These are phyloP conservation scores for Chamaecyparis obtusa DNA, from an alignment of 75 land plant genomes.

Conservation along the genomic window DNA sequence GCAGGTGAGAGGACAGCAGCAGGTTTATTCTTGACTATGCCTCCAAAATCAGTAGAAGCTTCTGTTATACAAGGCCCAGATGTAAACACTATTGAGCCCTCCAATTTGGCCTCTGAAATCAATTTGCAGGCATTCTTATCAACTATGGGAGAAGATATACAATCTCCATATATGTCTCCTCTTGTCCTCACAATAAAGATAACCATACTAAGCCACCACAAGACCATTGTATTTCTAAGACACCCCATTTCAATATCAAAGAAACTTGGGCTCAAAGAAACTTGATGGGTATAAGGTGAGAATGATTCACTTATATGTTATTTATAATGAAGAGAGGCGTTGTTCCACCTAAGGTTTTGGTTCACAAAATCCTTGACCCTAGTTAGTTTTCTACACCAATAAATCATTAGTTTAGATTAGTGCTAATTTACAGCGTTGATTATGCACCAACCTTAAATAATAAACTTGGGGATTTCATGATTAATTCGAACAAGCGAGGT, in stretches of 20 bases:
- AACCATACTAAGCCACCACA: not conserved
- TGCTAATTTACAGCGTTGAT: no score
- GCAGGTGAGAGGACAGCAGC: conserved; percentile 49
- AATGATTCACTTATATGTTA: not conserved
- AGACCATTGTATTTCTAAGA: not conserved
- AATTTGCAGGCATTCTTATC: not conserved
- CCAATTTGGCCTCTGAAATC: not conserved
- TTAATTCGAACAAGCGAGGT: no score
- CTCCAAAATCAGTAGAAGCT: conserved; percentile 69
- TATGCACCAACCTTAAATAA: no score
- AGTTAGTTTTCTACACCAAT: not conserved
- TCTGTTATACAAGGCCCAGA: not conserved
- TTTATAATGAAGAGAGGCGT: not conserved
- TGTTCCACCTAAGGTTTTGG: no score
- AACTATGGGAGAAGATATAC: not conserved
- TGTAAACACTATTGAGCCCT: not conserved
- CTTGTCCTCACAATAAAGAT: not conserved
- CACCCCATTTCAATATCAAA: not conserved
- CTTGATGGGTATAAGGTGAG: not conserved
- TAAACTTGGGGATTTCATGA: no score
- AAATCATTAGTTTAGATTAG: no score
- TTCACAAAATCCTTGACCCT: not conserved
- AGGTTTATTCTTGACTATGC: conserved; percentile 29
- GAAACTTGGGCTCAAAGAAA: not conserved
- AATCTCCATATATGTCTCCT: not conserved